Percentiles rank a stretch among this genome's conserved stretches.
phyloP scores from a whole-genome alignment of 169 alveolate species.

The Plasmodium gaboni region DNA sequence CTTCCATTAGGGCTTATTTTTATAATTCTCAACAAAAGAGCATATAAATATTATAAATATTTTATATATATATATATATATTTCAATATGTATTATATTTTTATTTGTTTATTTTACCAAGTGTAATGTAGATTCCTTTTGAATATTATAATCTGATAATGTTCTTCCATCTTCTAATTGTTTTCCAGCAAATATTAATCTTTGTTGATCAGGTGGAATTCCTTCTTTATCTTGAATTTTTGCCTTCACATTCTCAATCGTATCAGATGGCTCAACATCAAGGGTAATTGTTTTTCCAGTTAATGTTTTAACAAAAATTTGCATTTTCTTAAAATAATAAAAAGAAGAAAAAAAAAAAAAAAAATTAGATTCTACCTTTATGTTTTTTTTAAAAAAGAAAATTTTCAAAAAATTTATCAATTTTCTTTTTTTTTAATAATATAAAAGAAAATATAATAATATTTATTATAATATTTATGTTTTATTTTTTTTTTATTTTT shows the following conservation, averaged over 20 bases:
- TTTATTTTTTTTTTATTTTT: not conserved
- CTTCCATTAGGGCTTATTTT: too few relatives aligned
- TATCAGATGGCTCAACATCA: slow-evolving; percentile 97
- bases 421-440: too few relatives aligned
- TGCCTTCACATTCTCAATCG: slow-evolving; percentile 98
- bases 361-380: not conserved
- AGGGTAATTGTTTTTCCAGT: slow-evolving; percentile 97
- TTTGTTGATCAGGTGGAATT: slow-evolving; percentile 99
- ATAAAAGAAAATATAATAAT: too few relatives aligned
- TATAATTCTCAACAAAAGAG: not conserved
- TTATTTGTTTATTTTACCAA: slow-evolving; percentile 86
- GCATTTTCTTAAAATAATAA: slow-evolving; percentile 84
- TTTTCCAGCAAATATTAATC: slow-evolving; percentile 99
- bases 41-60: not conserved
- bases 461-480: not conserved
- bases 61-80: slow-evolving; percentile 6
- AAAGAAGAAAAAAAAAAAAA: not conserved
- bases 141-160: slow-evolving; percentile 98
- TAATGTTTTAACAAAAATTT: slow-evolving; percentile 96
- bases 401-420: too few relatives aligned
- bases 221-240: slow-evolving; percentile 98
- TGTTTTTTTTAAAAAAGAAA: too few relatives aligned
- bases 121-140: slow-evolving; percentile 98
- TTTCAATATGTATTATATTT: not conserved
- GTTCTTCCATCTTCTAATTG: slow-evolving; percentile 99